Evolutionary conservation across 208 protist species (phyloP), one percentile per base, ranked within the genome.

Genomic region (Trypanosoma avium): DNA sequence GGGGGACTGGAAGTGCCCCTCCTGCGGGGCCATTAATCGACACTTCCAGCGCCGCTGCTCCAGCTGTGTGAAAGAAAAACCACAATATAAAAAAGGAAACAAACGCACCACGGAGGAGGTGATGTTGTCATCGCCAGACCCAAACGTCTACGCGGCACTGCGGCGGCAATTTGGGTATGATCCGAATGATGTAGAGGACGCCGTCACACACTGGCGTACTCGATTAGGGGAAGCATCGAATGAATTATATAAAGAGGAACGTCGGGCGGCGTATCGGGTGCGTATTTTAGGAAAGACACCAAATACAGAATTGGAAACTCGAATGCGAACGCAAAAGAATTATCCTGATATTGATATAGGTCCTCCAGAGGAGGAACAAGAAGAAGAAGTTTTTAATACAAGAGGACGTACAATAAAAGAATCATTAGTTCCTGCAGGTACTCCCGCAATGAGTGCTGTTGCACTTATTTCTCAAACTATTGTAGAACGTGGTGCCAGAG

Each of bases 1-100:
- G 56, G 92, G 92, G 0, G 92, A 97, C 74, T 97, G 92, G 89
- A 94, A 95, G 73, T 97, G 92, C 66, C 61, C 75, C 4, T 77
- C 77, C 4, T 97, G 92, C 52, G 92, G 88, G 55, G 84, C 84
- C 30, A 97, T 97, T 59, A 97, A 97, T 76, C 88, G 92, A 0
- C 92, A 97, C 73, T 97, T 89, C 73, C 88, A 90, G 38, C 82
- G 87, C 24, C 82, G 88, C 47, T 97, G 92, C 75, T 82, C 81
- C n/a, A 90, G 84, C 70, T 97, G 92, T 62, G 84, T 93, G 36
- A 78, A 80, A 21, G 92, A 97, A 73, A 94, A 94, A 70, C 84
- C 86, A 56, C 92, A 97, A 70, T 97, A 95, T 75, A 91, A 94
- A 61, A 86, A 85, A 46, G 77, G 71, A 12, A 71, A 80, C 35